A percentile compares a stretch with the other conserved stretches of the same genome.
These are phyloP conservation scores for Heliophila coronopifolia DNA, from an alignment of 441 rosid genomes.

Conservation along the genomic window DNA sequence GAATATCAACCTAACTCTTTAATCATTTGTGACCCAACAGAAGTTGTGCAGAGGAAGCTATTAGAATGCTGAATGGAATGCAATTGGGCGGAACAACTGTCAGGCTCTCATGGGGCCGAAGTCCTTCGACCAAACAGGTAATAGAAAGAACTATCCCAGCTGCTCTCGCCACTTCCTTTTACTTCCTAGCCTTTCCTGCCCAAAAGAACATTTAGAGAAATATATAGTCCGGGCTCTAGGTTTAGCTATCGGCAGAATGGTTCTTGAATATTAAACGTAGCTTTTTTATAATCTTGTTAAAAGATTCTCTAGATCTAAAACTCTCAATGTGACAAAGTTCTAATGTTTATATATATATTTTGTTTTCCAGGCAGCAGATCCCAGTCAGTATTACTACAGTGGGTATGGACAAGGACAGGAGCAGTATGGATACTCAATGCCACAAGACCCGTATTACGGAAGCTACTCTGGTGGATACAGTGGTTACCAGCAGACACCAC, in stretches of 20 bases:
- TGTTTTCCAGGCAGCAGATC: conserved; percentile 39
- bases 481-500: conserved; percentile 60
- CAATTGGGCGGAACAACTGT: conserved; percentile 70
- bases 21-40: conserved; percentile 30
- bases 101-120: conserved; percentile 95
- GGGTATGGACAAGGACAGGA: conserved; percentile 77
- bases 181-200: not conserved
- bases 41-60: conserved; percentile 85
- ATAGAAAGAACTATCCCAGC: not conserved
- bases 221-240: not conserved
- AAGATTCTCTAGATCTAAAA: too few relatives aligned
- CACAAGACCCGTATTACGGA: conserved; percentile 81
- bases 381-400: conserved; percentile 49
- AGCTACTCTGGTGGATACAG: conserved; percentile 47
- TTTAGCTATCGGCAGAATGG: not conserved
- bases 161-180: not conserved
- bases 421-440: conserved; percentile 59
- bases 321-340: too few relatives aligned
- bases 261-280: not conserved
- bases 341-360: too few relatives aligned
- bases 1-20: not conserved
- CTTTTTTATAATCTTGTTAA: not conserved
- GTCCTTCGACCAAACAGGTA: conserved; percentile 82
- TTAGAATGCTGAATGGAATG: conserved; percentile 57
- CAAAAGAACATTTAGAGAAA: too few relatives aligned